Base-by-base conservation (phyloP, 129 eudicot genomes). In the Flaveria trinervia region DNA sequence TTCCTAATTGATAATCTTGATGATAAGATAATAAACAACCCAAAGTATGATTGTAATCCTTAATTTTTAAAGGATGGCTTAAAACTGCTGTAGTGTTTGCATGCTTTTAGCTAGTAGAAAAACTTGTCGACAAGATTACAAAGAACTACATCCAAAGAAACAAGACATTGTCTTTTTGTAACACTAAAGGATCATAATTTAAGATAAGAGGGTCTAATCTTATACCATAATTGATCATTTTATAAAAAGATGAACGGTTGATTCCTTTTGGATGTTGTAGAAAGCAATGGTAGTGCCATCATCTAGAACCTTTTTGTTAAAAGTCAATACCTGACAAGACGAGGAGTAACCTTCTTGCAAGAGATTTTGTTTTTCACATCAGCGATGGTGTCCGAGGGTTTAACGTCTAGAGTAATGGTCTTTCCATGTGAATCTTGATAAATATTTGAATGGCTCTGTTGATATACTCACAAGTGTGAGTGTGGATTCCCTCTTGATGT, bases 381-480 rank as follows among this genome's bases (percentile, higher is more conserved):
- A 6, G 3, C 6, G 25, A 66, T 66, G 15, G 71, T 66, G 15
- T 65, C n/a, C 17, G 48, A 66, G 4, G 71, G 49, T 7, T 17
- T 66, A 20, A 66, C 71, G 2, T 66, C 49, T 0, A 66, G 50
- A 41, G 71, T 66, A 41, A n/a, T 15, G 8, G 7, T 66, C 49
- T 39, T 66, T n/a, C 49, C 0, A 12, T 28, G 6, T 2, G 13
- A 48, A 4, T 7, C 23, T 36, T 9, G 51, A 66, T 66, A 15
- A 16, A 36, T 39, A 66, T 17, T 5, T 17, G 50, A 7, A 66
- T n/a, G 48, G 9, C 8, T 66, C 71, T 2, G 6, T 33, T 41
- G 51, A 66, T 66, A 33, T 2, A 15, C 71, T 20, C 71, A 66
- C 39, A n/a, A 39, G 70, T 17, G 50, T 66, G 71, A 66, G 51